Evolutionary conservation across 768 basidiomycete species (phyloP), one percentile per base, ranked within the genome.

Genomic region (Kwoniella dendrophila): DNA sequence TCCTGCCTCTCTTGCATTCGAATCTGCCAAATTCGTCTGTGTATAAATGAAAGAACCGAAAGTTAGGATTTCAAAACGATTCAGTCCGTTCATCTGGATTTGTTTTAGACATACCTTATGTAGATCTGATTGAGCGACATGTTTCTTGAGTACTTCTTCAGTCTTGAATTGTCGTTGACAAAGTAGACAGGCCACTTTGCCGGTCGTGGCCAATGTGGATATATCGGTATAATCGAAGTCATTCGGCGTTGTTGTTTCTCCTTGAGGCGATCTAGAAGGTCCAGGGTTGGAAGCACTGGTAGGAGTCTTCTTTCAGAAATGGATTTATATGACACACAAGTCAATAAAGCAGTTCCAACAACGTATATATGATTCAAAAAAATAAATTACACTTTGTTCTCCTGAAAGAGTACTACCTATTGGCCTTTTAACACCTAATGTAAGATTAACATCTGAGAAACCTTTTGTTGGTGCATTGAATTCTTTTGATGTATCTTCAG

Each of bases 81-180:
- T 66, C 66, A 63, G 56, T 77, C 62, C 41, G 68, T 38, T 63
- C 59, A 61, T 71, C 44, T 58, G 54, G 20, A 43, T 77, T 64
- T 78, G 72, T 69, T 41, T 53, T 56, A 12, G 4, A 81, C 82
- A 78, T 81, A 83, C 95, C 90, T 97, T 98, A 81, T 99, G 96
- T 66, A 99, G 81, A 76, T 90, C 90, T 26, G 96, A 99, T 81
- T 90, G 91, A 71, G 87, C 88, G 76, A 90, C 92, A 77, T 99
- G 96, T 18, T 92, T 86, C 72, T 84, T 87, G 41, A 99, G 83
- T 67, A 90, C 87, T 26, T 95, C 92, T 59, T 88, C 69, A 3
- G 85, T 82, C 80, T 95, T 97, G 85, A 99, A 93, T 75, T 94
- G 90, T 30, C 96, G 85, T 40, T 92, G 86, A 75, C 96, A 99